Base-by-base conservation (phyloP, 2,329 filamentous ascomycete species). In the Endoconidiophora polonica region DNA sequence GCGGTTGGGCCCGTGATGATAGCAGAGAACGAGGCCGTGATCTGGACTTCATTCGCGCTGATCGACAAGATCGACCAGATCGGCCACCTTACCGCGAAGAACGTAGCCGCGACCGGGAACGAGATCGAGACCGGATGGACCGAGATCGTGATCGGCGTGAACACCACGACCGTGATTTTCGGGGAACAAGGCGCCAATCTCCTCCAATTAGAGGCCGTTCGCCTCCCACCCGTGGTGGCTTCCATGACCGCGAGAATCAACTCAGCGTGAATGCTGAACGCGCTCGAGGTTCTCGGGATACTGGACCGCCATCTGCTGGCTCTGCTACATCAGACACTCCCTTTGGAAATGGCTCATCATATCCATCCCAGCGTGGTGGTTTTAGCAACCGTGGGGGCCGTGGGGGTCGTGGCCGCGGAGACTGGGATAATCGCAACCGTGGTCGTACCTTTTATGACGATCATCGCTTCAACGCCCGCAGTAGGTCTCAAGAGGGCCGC, bases 211-310 rank as follows among this genome's bases (percentile, higher is more conserved):
- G 81, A 54, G 71, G 72, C 43, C 71, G 79, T 33, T 85, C 83
- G 9, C 83, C 83, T 10, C 70, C 79, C 5, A 78, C 79, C 5
- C 68, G 70, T 10, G 71, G 79, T 56, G 79, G 83, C 59, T 77
- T 77, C 53, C 73, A 81, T 58, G 78, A 82, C 47, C 65, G 67
- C 56, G 66, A 76, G 61, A 71, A 66, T 1, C 79, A 77, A 0
- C 68, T 79, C 29, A 78, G 77, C 44, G 66, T 82, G 5, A 83
- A 87, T 55, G 70, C 77, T 5, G 77, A 80, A 52, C 73, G 83
- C 52, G 76, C 78, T 16, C 71, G 82, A 44, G 78, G 74, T 14
- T 86, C 82, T 6, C 72, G 83, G 58, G 83, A 88, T 58, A 83
- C 62, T 7, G 66, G 82, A 0, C 81, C 83, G 9, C 73, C 78